Evolutionary conservation across 2,329 filamentous ascomycete genomes (phyloP), one percentile per base, ranked within the genome.

Genomic region (Arachnomyces sp.): DNA sequence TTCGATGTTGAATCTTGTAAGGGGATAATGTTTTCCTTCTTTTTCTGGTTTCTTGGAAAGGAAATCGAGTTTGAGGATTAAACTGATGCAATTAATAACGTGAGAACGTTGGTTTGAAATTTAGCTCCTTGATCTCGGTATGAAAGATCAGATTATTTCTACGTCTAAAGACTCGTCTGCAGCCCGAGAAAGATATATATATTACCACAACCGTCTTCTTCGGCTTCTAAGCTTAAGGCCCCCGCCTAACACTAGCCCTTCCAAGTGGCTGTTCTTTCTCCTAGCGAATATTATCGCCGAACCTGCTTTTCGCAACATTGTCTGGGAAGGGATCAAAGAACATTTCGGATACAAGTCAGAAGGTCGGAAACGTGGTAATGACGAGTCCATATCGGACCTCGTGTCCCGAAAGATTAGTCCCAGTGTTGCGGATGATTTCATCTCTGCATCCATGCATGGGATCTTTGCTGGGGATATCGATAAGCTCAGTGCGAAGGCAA

Each of bases 391-490:
- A n/a, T 80, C 75, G 21, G 71, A 74, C 1, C 90, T 83, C 55
- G 57, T 87, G 6, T 61, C 65, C 2, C 67, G 78, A 21, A 62
- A 77, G 6, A 59, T 81, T 12, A 70, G 72, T 32, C 66, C 71
- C 15, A 60, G 68, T 28, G 48, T 84, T 5, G 78, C 78, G 11
- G 73, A 92, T 50, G 89, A 93, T 52, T 39, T 95, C 13, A 63
- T 79, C 5, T 95, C 87, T 4, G 87, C 82, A 1, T 57, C 79
- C 2, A 63, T 87, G 39, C 92, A 96, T 61, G 92, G 92, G 31
- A 87, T 96, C 43, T 95, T 93, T 61, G 92, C 89, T 15, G 92
- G 92, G 4, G 85, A 95, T 62, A 78, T 94, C 35, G 79, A 85
- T 59, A 74, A 82, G 56, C 69, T 96, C 37, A 95, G 88, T 61